These are phyloP conservation scores for Ocimum tenuiflorum DNA, from an alignment of 257 asterid species.

Conservation along the genomic window DNA sequence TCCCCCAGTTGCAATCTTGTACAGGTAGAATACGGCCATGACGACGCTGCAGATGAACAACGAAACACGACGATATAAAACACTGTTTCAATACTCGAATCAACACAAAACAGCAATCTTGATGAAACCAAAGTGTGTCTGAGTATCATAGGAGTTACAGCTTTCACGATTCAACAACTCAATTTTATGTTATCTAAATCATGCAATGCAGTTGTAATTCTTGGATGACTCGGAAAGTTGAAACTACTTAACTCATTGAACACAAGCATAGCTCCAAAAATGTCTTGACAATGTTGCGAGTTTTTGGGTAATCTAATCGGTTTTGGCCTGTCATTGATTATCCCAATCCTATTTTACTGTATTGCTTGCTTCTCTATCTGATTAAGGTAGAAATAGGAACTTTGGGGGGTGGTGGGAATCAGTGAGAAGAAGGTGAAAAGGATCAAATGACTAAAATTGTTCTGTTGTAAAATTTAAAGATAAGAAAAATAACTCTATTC, in stretches of 20 bases:
- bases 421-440: neutral
- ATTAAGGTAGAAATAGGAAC: neutral
- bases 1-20: conserved; percentile 75
- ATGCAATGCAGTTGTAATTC: too few species aligned
- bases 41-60: conserved; percentile 41
- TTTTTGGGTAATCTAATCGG: neutral
- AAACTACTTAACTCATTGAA: neutral
- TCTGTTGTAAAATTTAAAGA: too few species aligned
- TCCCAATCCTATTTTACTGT: neutral
- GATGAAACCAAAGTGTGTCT: neutral
- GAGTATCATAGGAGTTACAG: too few species aligned
- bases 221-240: neutral
- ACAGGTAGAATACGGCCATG: conserved; percentile 68
- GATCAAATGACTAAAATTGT: too few species aligned
- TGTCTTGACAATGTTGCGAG: neutral
- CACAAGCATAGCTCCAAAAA: neutral
- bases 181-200: too few species aligned
- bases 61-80: neutral
- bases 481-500: neutral
- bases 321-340: too few species aligned
- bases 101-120: neutral
- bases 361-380: neutral
- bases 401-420: neutral
- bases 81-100: neutral
- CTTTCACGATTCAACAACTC: too few species aligned